A percentile compares a stretch with the other conserved stretches of the same genome.
These are phyloP conservation scores for Jasminum sambac DNA, from an alignment of 257 asterid species.

Conservation along the genomic window DNA sequence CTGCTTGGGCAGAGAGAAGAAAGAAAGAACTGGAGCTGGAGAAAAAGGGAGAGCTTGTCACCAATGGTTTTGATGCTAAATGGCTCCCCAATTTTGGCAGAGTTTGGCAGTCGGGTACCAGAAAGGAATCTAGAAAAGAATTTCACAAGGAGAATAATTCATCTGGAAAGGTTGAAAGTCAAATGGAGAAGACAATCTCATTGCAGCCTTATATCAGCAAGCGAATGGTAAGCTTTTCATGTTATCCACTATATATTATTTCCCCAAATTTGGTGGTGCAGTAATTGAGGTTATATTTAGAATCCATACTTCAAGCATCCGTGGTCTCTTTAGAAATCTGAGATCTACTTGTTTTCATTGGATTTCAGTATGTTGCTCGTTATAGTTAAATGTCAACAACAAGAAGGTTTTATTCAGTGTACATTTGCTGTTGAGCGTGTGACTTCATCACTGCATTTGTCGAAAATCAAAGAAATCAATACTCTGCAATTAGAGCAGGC, in stretches of 20 bases:
- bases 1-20: constrained; percentile 99
- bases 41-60: constrained; percentile 63
- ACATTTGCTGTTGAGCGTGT: background rate
- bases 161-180: constrained; percentile 38
- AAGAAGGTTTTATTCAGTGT: background rate
- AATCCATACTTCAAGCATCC: background rate
- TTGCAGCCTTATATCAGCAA: constrained; percentile 91
- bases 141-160: constrained; percentile 53
- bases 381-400: background rate
- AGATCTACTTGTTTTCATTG: background rate
- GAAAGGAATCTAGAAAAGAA: constrained; percentile 82
- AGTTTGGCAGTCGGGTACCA: constrained; percentile 93
- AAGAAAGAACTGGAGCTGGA: constrained; percentile 82
- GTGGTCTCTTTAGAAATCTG: background rate
- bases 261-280: background rate
- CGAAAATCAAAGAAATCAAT: background rate
- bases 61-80: constrained; percentile 46
- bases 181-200: constrained; percentile 37
- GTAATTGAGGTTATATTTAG: background rate
- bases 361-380: background rate
- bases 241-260: background rate
- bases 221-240: constrained; percentile 61
- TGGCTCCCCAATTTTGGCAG: constrained; percentile 98
- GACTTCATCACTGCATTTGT: background rate
- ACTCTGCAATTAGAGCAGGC: background rate